A percentile compares a stretch with the other conserved stretches of the same genome.
These are phyloP conservation scores for Dendrobium officinale DNA, from an alignment of 106 monocot genomes.

Conservation along the genomic window DNA sequence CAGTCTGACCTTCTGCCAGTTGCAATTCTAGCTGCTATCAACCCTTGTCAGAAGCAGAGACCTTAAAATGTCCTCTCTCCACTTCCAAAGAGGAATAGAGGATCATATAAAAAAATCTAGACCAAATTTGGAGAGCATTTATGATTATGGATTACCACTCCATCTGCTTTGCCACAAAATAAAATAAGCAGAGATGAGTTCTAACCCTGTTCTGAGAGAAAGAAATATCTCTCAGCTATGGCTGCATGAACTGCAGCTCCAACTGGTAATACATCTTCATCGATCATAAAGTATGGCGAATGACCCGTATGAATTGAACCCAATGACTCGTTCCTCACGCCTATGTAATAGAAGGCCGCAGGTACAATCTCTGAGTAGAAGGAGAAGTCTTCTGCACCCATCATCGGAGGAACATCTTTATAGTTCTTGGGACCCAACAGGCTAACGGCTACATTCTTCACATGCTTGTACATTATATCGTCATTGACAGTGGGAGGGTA, in stretches of 20 bases:
- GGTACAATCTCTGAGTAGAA: conserved; percentile 74
- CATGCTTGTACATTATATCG: conserved; percentile 41
- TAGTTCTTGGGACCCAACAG: conserved; percentile 48
- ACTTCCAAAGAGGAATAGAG: too few relatives aligned
- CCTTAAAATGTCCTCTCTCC: too few relatives aligned
- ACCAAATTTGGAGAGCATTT: too few relatives aligned
- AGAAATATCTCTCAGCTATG: conserved; percentile 51
- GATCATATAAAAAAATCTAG: too few relatives aligned
- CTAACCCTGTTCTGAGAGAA: conserved; percentile 31
- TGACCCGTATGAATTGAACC: conserved; percentile 52
- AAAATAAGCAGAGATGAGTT: not conserved
- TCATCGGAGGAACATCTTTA: conserved; percentile 40
- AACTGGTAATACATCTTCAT: conserved; percentile 56
- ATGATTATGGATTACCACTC: too few relatives aligned
- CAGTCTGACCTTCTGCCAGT: too few relatives aligned
- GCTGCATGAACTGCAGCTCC: conserved; percentile 83
- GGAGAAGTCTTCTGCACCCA: conserved; percentile 90
- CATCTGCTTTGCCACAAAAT: too few relatives aligned
- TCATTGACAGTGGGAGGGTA: conserved; percentile 70
- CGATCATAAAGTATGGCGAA: conserved; percentile 75
- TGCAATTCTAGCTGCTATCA: too few relatives aligned
- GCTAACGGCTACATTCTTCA: conserved; percentile 40
- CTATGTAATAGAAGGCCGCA: conserved; percentile 68
- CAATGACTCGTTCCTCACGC: conserved; percentile 52
- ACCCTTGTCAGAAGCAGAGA: too few relatives aligned